Base-by-base conservation (phyloP, 2,329 filamentous ascomycete genomes). In the Fusarium siculi region DNA sequence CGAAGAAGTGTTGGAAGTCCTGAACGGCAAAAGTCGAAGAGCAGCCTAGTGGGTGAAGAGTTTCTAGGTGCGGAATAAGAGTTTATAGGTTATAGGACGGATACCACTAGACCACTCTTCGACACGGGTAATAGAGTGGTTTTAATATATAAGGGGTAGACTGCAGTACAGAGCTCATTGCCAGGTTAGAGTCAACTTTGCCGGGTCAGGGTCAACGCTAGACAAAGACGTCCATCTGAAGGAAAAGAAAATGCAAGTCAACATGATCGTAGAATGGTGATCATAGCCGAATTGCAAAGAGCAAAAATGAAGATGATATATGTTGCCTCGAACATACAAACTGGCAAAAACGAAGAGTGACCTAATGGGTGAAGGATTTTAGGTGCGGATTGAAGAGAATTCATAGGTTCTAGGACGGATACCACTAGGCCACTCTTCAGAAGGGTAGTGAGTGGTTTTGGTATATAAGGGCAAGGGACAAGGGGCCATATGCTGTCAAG, bases 61-160 rank as follows among this genome's bases (percentile, higher is more conserved):
- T 23, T 56, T 56, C 56, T 46, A 62, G 59, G 60, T n/a, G 50
- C 49, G 49, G 32, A 36, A 4, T 52, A 11, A 52, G 49, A 52
- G 46, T 44, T 56, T 11, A 9, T 61, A 50, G 44, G 44, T 36
- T 52, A 2, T 16, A 34, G 21, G 54, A 44, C 23, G 39, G 3
- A 40, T 62, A 34, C 56, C 56, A 62, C 56, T 62, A 37, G 46
- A 40, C 56, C 56, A 64, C 56, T 39, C 32, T 37, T 43, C 46
- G 34, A 4, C 4, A 19, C 23, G 2, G 10, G 15, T 10, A 11
- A 6, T 46, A 7, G 19, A 19, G 28, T 37, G 30, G 9, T 61
- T 36, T 32, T 61, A 39, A 39, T 30, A 61, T 61, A 37, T 37
- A 44, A 30, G 39, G 11, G 39, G 37, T 61, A 40, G 16, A 30